Conservation (phyloP, 2,329 filamentous ascomycete genomes). For the Coniochaeta pulveracea region DNA sequence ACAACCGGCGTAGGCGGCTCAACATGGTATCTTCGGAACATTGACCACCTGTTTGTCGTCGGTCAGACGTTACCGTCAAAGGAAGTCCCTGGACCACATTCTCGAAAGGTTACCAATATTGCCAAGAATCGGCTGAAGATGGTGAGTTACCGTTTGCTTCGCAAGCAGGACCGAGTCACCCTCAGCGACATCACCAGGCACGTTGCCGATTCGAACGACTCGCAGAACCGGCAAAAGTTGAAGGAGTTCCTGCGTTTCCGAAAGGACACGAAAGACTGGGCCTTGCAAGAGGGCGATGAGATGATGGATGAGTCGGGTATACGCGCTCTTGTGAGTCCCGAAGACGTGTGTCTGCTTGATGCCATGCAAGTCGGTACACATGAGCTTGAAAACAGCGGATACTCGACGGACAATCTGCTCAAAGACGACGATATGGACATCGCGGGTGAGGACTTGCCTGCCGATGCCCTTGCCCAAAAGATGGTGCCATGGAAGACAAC, state of each 20-base stretch:
- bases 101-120: constrained; percentile 90
- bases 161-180: constrained; percentile 60
- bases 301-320: constrained; percentile 73
- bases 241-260: constrained; percentile 93
- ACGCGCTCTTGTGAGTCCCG: constrained; percentile 82
- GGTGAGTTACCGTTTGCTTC: constrained; percentile 82
- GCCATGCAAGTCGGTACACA: constrained; percentile 94
- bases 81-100: constrained; percentile 88
- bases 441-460: constrained; percentile 50
- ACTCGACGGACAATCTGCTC: constrained; percentile 47
- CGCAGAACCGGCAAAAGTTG: constrained; percentile 92
- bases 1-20: constrained; percentile 70
- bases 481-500: constrained; percentile 94
- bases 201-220: constrained; percentile 85
- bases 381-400: constrained; percentile 83
- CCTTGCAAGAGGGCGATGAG: constrained; percentile 58
- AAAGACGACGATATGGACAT: constrained; percentile 55
- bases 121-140: constrained; percentile 95
- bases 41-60: constrained; percentile 83
- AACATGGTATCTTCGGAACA: constrained; percentile 73
- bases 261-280: constrained; percentile 81
- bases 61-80: constrained; percentile 88
- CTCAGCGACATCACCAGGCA: constrained; percentile 84
- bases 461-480: constrained; percentile 72
- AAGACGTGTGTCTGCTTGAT: constrained; percentile 89